Base-by-base conservation (phyloP, 768 basidiomycete species). In the Sistotremastrum niveocremeum region DNA sequence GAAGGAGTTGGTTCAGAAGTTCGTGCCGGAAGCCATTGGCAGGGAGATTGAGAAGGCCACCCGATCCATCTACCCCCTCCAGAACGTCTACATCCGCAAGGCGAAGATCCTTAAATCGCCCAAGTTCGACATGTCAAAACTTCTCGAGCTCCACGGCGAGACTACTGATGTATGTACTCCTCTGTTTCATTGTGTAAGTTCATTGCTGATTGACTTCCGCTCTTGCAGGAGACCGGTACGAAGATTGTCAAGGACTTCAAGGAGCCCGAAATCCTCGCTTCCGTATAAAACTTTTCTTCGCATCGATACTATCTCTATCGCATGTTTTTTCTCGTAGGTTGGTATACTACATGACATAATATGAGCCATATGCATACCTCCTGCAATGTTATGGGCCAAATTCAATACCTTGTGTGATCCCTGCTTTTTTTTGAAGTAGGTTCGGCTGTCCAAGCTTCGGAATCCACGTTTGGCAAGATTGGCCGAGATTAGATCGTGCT, bases 41-140 rank as follows among this genome's bases (percentile, higher is more conserved):
- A 82, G 93, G 56, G 95, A 99, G 76, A 99, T 99, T 55, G 95
- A 99, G 79, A 99, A 99, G 75, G 83, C 94, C 45, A 76, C 82
- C 51, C 75, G 89, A 59, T 85, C 83, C 65, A 98, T 98, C 71
- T 99, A 93, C 74, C 95, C 95, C 56, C 70, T 99, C 61, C 93
- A 98, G 74, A 98, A 98, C 66, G 93, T 97, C 62, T 94, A 91
- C 71, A 77, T 98, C 60, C 85, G 95, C 70, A 98, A 99, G 74
- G 93, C 86, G 57, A 99, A 99, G 77, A 97, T 99, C 63, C 74
- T 99, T 60, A 98, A 97, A 71, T 74, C 93, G 52, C 95, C 95
- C 53, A 95, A 94, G 66, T 91, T 94, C 64, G 93, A 95, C 65
- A 73, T 90, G 47, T 80, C 84, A 53, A 98, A 98, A 71, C 74